phyloP scores from a whole-genome alignment of 768 basidiomycete species.

The Gelatoporia subvermispora region DNA sequence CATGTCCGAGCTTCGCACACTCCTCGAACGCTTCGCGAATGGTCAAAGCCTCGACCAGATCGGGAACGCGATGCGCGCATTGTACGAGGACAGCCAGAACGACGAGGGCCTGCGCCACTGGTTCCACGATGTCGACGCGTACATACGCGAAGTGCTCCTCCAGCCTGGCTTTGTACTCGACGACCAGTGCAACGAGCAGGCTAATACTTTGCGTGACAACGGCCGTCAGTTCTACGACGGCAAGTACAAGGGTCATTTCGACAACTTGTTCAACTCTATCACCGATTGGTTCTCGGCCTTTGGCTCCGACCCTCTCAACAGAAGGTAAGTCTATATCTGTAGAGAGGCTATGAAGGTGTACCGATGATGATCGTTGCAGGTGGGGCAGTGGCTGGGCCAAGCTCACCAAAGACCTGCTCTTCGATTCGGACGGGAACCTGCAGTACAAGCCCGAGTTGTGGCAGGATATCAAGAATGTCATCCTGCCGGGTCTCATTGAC shows the following conservation, averaged over 20 bases:
- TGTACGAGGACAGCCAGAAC: constrained; percentile 71
- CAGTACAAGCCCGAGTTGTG: constrained; percentile 81
- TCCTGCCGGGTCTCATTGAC: constrained; percentile 73
- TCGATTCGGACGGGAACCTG: constrained; percentile 73
- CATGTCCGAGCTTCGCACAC: constrained; percentile 61
- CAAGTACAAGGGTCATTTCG: constrained; percentile 74
- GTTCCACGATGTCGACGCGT: constrained; percentile 61
- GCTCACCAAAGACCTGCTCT: constrained; percentile 76
- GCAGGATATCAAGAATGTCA: constrained; percentile 80
- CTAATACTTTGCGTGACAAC: constrained; percentile 53
- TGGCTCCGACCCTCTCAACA: constrained; percentile 80
- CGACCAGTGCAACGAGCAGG: constrained; percentile 64
- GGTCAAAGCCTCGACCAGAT: constrained; percentile 60
- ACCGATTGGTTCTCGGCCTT: constrained; percentile 78
- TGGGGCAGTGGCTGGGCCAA: constrained; percentile 81
- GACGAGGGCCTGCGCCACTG: constrained; percentile 74
- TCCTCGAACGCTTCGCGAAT: constrained; percentile 91
- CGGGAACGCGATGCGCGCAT: constrained; percentile 60
- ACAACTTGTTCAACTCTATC: constrained; percentile 66
- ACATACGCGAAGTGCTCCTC: constrained; percentile 64
- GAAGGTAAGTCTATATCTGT: constrained; percentile 23
- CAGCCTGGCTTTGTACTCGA: constrained; percentile 84
- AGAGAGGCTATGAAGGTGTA: not conserved
- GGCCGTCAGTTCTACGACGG: constrained; percentile 76
- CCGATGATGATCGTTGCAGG: constrained; percentile 43